Evolutionary conservation across 495 filamentous ascomycete species (phyloP).

Genomic region (Hypoxylon subgilvum): DNA sequence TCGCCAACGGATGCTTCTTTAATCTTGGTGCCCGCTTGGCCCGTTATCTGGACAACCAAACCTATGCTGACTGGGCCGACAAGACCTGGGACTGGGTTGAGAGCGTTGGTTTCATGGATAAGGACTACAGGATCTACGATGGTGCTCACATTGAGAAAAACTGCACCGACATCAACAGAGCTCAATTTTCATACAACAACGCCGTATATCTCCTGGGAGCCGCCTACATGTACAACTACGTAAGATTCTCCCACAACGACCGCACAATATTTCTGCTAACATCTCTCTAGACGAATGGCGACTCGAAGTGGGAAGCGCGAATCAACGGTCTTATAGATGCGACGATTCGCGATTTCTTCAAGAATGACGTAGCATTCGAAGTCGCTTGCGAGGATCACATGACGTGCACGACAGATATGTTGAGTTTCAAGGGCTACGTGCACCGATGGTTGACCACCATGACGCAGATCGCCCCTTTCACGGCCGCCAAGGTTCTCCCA

Average conservation of each 20-base stretch:
- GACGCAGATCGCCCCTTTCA: constrained; percentile 73
- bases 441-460: constrained; percentile 78
- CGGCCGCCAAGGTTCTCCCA: constrained; percentile 62
- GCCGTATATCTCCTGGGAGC: constrained; percentile 74
- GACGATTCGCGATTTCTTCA: constrained; percentile 63
- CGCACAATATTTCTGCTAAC: constrained; percentile 23
- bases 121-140: constrained; percentile 69
- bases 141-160: constrained; percentile 68
- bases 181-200: constrained; percentile 78
- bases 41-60: constrained; percentile 75
- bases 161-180: constrained; percentile 65
- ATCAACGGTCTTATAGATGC: constrained; percentile 64
- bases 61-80: constrained; percentile 79
- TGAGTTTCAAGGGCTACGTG: constrained; percentile 81
- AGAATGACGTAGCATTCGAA: constrained; percentile 66
- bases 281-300: constrained; percentile 55
- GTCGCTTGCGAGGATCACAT: constrained; percentile 68
- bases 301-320: constrained; percentile 65
- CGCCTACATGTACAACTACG: constrained; percentile 79
- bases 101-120: constrained; percentile 65
- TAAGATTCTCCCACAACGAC: constrained; percentile 39
- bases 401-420: constrained; percentile 74
- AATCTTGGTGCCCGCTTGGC: constrained; percentile 78
- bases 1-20: constrained; percentile 83
- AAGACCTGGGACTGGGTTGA: constrained; percentile 75